phyloP scores from a whole-genome alignment of 169 alveolate species.

The Plasmodium falciparum region DNA sequence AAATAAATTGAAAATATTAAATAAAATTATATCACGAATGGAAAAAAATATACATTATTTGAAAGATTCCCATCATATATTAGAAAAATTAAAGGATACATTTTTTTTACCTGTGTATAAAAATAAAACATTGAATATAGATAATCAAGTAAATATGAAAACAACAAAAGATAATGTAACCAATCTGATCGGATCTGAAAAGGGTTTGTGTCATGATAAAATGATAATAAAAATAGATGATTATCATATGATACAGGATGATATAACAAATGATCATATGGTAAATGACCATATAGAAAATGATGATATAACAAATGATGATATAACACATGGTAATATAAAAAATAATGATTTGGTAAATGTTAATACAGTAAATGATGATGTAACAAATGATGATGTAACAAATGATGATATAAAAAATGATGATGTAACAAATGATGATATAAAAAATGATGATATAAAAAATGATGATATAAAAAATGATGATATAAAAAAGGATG shows the following conservation, averaged over 20 bases:
- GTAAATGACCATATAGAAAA: too few relatives aligned
- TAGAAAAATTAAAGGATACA: constrained; percentile 28
- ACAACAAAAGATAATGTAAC: neutral
- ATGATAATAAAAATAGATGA: too few relatives aligned
- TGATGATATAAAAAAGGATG: too few relatives aligned
- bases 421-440: too few relatives aligned
- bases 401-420: too few relatives aligned
- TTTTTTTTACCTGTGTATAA: constrained; percentile 48
- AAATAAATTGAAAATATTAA: constrained; percentile 38
- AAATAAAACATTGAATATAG: constrained; percentile 10
- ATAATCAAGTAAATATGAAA: neutral
- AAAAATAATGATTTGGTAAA: neutral
- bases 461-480: too few relatives aligned
- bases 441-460: too few relatives aligned
- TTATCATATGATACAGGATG: too few relatives aligned
- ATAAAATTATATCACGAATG: constrained; percentile 37
- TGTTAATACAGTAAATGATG: neutral
- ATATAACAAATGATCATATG: too few relatives aligned
- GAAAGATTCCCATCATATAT: constrained; percentile 18
- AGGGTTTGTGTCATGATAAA: too few relatives aligned
- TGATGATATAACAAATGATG: too few relatives aligned
- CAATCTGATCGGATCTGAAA: neutral
- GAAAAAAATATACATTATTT: constrained; percentile 55
- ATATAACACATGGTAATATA: neutral
- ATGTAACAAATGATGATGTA: too few relatives aligned